phyloP scores from a whole-genome alignment of 2,329 filamentous ascomycete genomes.

The Xenoacremonium recifei region DNA sequence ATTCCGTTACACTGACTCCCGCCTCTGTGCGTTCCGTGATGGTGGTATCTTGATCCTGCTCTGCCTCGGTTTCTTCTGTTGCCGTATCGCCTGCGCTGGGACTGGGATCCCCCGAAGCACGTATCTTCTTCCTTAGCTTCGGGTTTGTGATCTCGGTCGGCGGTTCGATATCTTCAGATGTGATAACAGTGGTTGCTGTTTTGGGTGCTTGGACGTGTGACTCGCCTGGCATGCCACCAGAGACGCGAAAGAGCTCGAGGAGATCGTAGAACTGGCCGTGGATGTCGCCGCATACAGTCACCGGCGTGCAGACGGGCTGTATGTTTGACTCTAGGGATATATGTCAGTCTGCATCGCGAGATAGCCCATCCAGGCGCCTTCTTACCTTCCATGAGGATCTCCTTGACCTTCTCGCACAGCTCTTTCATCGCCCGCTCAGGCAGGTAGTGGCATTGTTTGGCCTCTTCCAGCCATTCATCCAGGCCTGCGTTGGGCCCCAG shows the following conservation, averaged over 20 bases:
- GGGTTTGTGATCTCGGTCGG: conserved; percentile 86
- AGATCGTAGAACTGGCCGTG: conserved; percentile 99
- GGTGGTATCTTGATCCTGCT: conserved; percentile 29
- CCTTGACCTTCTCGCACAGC: conserved; percentile 97
- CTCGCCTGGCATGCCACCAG: conserved; percentile 93
- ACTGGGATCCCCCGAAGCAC: conserved; percentile 34
- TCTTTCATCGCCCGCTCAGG: conserved; percentile 98
- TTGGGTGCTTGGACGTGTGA: conserved; percentile 66
- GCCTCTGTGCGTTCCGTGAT: conserved; percentile 32
- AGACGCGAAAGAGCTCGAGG: conserved; percentile 92
- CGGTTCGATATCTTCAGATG: conserved; percentile 87
- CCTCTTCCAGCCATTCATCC: conserved; percentile 95
- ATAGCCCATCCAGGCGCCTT: conserved; percentile 5
- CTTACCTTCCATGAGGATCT: conserved; percentile 95
- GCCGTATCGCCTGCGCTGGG: conserved; percentile 52
- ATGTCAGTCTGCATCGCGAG: conserved; percentile 10
- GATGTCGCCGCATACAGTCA: conserved; percentile 97
- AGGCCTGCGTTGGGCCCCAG: conserved; percentile 80
- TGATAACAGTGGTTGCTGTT: conserved; percentile 73
- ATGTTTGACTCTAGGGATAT: conserved; percentile 82
- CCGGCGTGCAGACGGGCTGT: conserved; percentile 93
- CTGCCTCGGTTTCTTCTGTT: conserved; percentile 45
- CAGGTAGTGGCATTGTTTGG: conserved; percentile 95
- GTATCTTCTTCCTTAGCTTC: conserved; percentile 83
- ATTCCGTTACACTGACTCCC: conserved; percentile 32